Percentiles rank a stretch among this genome's conserved stretches.
These are phyloP conservation scores for Caryopteris hybrid DNA, from an alignment of 305 asterid species.

Conservation along the genomic window DNA sequence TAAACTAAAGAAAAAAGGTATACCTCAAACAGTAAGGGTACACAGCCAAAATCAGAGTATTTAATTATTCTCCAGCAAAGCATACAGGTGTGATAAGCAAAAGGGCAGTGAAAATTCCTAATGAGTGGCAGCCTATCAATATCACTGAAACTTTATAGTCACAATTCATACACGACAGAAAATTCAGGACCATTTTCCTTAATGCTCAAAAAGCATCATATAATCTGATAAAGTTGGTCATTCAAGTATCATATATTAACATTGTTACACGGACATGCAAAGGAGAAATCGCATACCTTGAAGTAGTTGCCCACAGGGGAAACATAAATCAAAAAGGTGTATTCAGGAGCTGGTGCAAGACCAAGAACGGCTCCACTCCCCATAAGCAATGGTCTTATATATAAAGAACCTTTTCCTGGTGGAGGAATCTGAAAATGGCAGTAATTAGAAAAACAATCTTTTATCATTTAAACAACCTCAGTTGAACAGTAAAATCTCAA, in stretches of 20 bases:
- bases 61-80: too few relatives aligned
- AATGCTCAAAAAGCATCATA: neutral
- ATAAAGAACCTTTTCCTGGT: constrained; percentile 92
- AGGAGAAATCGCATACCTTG: constrained; percentile 48
- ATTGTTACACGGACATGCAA: neutral
- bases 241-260: neutral
- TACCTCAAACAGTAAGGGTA: neutral
- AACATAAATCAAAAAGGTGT: constrained; percentile 85
- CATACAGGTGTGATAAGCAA: neutral
- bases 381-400: constrained; percentile 94
- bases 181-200: neutral
- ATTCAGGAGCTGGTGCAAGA: constrained; percentile 97
- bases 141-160: neutral
- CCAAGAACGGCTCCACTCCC: constrained; percentile 99
- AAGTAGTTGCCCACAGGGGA: constrained; percentile 96
- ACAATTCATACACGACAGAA: neutral
- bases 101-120: neutral
- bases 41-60: neutral
- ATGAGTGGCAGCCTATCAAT: neutral
- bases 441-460: neutral
- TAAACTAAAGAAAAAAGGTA: neutral
- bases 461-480: neutral
- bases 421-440: constrained; percentile 80
- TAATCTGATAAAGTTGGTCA: neutral
- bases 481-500: constrained; percentile 7